These are phyloP conservation scores for Cladosporium sp. DNA, from an alignment of 2,329 filamentous ascomycete species.

Conservation along the genomic window DNA sequence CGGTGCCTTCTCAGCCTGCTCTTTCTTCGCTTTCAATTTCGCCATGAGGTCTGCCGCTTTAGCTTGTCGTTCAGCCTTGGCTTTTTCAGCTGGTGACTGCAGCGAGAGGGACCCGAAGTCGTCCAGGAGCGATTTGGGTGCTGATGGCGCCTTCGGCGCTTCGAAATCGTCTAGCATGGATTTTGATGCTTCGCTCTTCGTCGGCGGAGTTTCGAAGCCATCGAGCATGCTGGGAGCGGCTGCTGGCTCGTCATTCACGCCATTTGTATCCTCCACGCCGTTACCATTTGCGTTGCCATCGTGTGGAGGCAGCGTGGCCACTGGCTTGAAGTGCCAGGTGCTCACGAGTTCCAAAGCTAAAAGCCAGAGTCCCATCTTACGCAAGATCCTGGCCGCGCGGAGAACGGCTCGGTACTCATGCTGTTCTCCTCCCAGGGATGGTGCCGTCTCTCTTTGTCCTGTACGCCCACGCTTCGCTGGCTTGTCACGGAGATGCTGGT, in stretches of 20 bases:
- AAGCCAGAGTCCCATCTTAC: constrained; percentile 68
- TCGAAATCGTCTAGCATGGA: constrained; percentile 30
- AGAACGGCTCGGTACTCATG: constrained; percentile 62
- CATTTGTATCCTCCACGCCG: constrained; percentile 4
- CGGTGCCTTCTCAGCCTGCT: constrained; percentile 25
- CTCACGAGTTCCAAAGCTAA: constrained; percentile 81
- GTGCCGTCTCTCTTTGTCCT: constrained; percentile 57
- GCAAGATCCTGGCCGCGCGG: constrained; percentile 66
- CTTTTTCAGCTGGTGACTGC: constrained; percentile 23
- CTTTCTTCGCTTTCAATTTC: constrained; percentile 45
- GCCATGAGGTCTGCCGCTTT: constrained; percentile 39
- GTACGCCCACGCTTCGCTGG: constrained; percentile 53
- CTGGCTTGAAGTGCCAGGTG: constrained; percentile 73
- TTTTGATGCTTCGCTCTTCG: constrained; percentile 2
- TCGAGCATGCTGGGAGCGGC: constrained; percentile 26
- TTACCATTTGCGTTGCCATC: constrained; percentile 18
- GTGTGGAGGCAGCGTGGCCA: background rate
- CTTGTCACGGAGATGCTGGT: constrained; percentile 81
- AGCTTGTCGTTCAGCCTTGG: constrained; percentile 27
- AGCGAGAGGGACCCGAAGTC: constrained; percentile 23
- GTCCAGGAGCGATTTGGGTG: constrained; percentile 25
- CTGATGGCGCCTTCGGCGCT: background rate
- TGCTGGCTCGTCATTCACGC: background rate
- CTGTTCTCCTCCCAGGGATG: constrained; percentile 6
- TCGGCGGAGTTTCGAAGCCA: constrained; percentile 10